Evolutionary conservation across 352 stramenopile species (phyloP), one percentile per base, ranked within the genome.

Genomic region (Globisporangium spinosum): DNA sequence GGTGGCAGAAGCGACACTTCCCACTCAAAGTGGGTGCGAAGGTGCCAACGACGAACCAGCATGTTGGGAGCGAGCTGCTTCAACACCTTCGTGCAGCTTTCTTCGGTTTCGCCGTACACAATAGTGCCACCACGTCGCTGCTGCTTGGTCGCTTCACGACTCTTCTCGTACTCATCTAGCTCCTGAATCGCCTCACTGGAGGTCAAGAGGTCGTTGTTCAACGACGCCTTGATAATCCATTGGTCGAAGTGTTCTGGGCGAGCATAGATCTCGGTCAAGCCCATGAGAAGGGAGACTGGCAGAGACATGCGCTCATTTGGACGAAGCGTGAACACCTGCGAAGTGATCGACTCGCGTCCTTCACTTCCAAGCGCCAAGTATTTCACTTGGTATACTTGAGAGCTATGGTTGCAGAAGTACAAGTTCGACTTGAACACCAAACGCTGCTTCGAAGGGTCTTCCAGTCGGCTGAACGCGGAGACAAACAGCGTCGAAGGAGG

Each of bases 401-500:
- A 84, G 56, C 83, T 94, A 62, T 89, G 80, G 71, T 96, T 96
- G 69, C 78, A 88, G 45, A 96, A 83, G 63, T 82, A 92, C 47
- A 91, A 70, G 62, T 92, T 94, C 29, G 88, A 93, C 73, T 90
- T 85, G 34, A 96, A 74, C 53, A 89, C 79, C 34, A 96, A 77
- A 0, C 82, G 75, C 38, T 90, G 83, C 35, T 82, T 79, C 13
- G 61, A 67, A 20, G 82, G 78, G 62, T 92, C 80, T 69, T 96
- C 88, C 32, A 96, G 65, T 1, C 86, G 82, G 34, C 80, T 93
- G 65, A 85, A 84, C 4, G 83, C 80, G 1, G 77, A 88, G 12
- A 96, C 72, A 61, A 90, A 89, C 27, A 94, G 49, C 38, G 83
- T 87, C 17, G 76, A 81, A 17, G 72, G 70, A 8, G 67, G 47